phyloP scores from a whole-genome alignment of 2,329 filamentous ascomycete species.

The Hypoxylon sp. region DNA sequence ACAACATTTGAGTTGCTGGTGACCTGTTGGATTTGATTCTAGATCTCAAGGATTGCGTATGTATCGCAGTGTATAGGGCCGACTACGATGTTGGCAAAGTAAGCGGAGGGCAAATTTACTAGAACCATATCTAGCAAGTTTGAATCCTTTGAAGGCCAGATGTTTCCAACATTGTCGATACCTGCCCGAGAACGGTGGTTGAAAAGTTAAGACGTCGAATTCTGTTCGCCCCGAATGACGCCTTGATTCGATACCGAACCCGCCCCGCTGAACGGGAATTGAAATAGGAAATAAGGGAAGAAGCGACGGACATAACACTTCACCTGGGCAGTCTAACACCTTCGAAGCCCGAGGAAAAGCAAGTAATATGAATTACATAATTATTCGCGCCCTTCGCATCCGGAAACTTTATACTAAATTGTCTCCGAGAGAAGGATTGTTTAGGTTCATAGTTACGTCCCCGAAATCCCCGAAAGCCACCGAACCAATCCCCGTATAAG shows the following conservation, averaged over 20 bases:
- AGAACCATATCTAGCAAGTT: background rate
- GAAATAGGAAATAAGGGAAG: background rate
- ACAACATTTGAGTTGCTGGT: slow-evolving; percentile 29
- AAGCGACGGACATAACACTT: background rate
- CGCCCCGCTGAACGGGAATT: slow-evolving; percentile 31
- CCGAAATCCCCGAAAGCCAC: slow-evolving; percentile 26
- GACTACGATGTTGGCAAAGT: slow-evolving; percentile 13
- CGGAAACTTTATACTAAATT: slow-evolving; percentile 11
- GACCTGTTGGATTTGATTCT: slow-evolving; percentile 7
- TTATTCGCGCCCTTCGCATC: slow-evolving; percentile 17
- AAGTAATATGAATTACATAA: slow-evolving; percentile 21
- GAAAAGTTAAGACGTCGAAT: background rate
- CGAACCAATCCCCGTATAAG: slow-evolving; percentile 28
- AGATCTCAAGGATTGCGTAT: background rate
- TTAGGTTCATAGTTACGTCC: slow-evolving; percentile 19
- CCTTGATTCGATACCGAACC: slow-evolving; percentile 14
- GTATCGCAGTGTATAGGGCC: background rate
- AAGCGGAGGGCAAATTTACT: background rate
- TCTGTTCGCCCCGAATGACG: background rate
- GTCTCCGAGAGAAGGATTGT: background rate
- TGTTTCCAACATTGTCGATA: slow-evolving; percentile 6
- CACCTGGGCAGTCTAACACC: background rate
- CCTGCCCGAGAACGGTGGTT: background rate
- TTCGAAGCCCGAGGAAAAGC: slow-evolving; percentile 39
- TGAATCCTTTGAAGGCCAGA: slow-evolving; percentile 1